Evolutionary conservation across 2,329 filamentous ascomycete genomes (phyloP), one percentile per base, ranked within the genome.

Genomic region (Beauveria bassiana): DNA sequence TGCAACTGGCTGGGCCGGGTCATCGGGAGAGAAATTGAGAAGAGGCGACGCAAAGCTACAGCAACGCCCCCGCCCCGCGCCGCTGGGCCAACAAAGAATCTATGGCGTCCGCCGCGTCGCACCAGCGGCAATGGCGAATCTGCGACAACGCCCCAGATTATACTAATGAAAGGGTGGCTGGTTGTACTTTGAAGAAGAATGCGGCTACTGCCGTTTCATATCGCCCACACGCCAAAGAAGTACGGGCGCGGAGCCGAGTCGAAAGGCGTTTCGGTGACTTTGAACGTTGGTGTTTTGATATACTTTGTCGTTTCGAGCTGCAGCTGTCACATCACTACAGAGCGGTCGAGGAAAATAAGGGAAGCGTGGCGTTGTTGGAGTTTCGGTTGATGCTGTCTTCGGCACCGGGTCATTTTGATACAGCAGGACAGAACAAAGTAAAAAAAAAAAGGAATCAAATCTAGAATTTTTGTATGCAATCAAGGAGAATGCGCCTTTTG

Each of bases 331-430:
- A 49, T 49, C 20, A 49, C 55, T 58, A 58, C 28, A 12, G 20
- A 31, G 31, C 20, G 45, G 55, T 20, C 18, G 22, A 6, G 18
- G 38, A 10, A 46, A 24, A 24, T 6, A 38, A 38, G 12, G 24
- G 18, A 26, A 58, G 55, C 55, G 43, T 7, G 55, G 55, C 55
- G 55, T 58, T 58, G 45, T 49, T 58, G 43, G 55, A 49, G 24
- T 46, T 47, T 57, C 3, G 10, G 38, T 45, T 55, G 40, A 26
- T 24, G 31, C n/a, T 49, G 5, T 55, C n/a, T 31, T 7, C 34
- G 14, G 5, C 16, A 38, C 34, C 12, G 34, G 34, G 12, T 16
- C 2, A 38, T 38, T 28, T 14, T 28, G 22, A 14, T 28, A 22
- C 22, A 22, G 7, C 22, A 28, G 45, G 26, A 4, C 8, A 56